Conservation (phyloP, 1,139 yeast species). For the Hemisphaericaspora xylanilytica region DNA sequence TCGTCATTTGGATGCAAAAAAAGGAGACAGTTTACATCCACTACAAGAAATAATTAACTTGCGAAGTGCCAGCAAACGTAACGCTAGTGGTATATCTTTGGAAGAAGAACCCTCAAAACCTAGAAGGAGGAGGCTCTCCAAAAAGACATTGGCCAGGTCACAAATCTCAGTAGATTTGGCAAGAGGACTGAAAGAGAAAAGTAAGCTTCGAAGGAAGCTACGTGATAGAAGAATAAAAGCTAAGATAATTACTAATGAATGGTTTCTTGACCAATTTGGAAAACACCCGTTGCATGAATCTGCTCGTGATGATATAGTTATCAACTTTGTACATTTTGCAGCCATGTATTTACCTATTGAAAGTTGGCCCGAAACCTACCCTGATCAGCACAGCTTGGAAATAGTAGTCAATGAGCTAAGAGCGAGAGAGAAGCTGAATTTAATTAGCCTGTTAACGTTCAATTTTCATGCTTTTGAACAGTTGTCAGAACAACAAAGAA, state of each 20-base stretch:
- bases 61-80: conserved; percentile 13
- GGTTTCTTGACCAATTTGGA: conserved; percentile 18
- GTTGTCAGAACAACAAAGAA: conserved; percentile 9
- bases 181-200: conserved; percentile 17
- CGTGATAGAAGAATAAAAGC: conserved; percentile 23
- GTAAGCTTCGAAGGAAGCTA: conserved; percentile 19
- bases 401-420: conserved; percentile 5
- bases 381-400: conserved; percentile 9
- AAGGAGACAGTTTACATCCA: conserved; percentile 22
- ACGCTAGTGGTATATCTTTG: conserved; percentile 11
- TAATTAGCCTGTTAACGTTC: conserved; percentile 8
- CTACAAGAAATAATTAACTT: conserved; percentile 15
- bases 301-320: conserved; percentile 3
- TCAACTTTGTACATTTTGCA: conserved; percentile 16
- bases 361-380: conserved; percentile 17
- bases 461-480: conserved; percentile 13
- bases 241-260: conserved; percentile 16
- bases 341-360: conserved; percentile 18
- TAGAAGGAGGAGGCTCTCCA: conserved; percentile 12
- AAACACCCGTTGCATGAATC: conserved; percentile 7
- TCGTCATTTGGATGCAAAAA: conserved; percentile 20
- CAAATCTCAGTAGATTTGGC: conserved; percentile 14
- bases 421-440: conserved; percentile 3
- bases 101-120: conserved; percentile 2
- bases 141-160: conserved; percentile 15